A percentile compares a stretch with the other conserved stretches of the same genome.
Evolutionary conservation across 2,329 filamentous ascomycete genomes (phyloP).

Genomic region (Cytospora piceae): DNA sequence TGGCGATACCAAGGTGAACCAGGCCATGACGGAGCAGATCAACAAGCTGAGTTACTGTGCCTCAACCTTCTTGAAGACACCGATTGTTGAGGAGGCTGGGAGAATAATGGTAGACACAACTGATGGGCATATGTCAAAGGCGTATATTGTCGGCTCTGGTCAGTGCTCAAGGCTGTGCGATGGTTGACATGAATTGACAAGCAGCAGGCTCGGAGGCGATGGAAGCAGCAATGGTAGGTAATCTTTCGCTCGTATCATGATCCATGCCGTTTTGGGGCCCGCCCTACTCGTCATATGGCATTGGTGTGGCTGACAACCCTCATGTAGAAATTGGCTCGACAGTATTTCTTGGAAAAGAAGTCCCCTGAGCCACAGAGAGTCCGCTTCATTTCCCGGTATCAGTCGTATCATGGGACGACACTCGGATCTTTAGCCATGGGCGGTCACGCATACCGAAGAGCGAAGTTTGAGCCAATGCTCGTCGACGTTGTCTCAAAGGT

Average conservation of each 20-base stretch:
- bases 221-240: conserved; percentile 59
- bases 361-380: conserved; percentile 58
- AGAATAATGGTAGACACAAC: conserved; percentile 43
- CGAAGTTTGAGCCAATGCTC: conserved; percentile 66
- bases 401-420: conserved; percentile 75
- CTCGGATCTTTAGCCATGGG: conserved; percentile 68
- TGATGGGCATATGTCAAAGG: conserved; percentile 43
- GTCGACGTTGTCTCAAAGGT: conserved; percentile 61
- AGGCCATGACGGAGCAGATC: conserved; percentile 47
- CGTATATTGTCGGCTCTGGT: conserved; percentile 46
- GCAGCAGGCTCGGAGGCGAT: conserved; percentile 62
- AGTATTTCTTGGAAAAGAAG: conserved; percentile 65
- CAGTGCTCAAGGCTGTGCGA: conserved; percentile 42
- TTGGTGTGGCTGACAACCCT: not conserved
- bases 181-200: conserved; percentile 46
- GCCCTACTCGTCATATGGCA: not conserved
- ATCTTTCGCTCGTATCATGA: not conserved
- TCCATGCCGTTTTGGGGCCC: not conserved
- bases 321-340: conserved; percentile 59
- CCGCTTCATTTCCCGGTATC: conserved; percentile 67
- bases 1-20: conserved; percentile 45
- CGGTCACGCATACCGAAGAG: conserved; percentile 63
- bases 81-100: conserved; percentile 46
- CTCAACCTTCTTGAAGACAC: conserved; percentile 47
- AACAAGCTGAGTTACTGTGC: conserved; percentile 47